phyloP scores from a whole-genome alignment of 345 rosid genomes.

The Boechera stricta region DNA sequence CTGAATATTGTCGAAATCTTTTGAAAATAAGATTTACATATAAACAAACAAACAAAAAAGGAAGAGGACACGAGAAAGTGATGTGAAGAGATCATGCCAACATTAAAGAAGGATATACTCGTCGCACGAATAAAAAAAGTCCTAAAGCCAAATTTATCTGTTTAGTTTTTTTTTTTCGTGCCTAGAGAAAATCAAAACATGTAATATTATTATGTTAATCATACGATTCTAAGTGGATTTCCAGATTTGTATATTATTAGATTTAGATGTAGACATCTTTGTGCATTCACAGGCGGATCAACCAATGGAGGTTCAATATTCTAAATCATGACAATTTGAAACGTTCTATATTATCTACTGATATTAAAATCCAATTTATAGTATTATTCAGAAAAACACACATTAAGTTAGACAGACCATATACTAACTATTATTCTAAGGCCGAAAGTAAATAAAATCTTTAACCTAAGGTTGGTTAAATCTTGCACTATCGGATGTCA shows the following conservation, averaged over 20 bases:
- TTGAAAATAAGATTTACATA: background rate
- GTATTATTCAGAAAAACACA: background rate
- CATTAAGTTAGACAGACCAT: constrained; percentile 2
- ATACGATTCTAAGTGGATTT: constrained; percentile 27
- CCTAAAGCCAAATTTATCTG: constrained; percentile 35
- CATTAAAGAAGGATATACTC: constrained; percentile 43
- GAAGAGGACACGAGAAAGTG: constrained; percentile 41
- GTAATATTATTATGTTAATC: constrained; percentile 26
- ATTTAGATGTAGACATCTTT: constrained; percentile 37
- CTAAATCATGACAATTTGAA: constrained; percentile 43
- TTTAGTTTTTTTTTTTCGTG: background rate
- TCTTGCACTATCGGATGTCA: background rate
- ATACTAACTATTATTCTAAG: constrained; percentile 11
- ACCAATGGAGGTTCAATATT: constrained; percentile 31
- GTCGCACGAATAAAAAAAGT: constrained; percentile 42
- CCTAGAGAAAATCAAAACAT: constrained; percentile 28
- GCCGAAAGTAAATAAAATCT: constrained; percentile 29
- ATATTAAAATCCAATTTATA: background rate
- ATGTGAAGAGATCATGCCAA: constrained; percentile 46
- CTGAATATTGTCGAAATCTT: constrained; percentile 13
- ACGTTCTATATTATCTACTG: constrained; percentile 37
- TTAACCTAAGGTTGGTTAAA: constrained; percentile 17
- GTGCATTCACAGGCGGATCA: constrained; percentile 45
- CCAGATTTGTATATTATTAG: constrained; percentile 26
- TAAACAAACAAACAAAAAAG: background rate